These are phyloP conservation scores for Helotiales sp. DNA, from an alignment of 2,329 filamentous ascomycete species.

Conservation along the genomic window DNA sequence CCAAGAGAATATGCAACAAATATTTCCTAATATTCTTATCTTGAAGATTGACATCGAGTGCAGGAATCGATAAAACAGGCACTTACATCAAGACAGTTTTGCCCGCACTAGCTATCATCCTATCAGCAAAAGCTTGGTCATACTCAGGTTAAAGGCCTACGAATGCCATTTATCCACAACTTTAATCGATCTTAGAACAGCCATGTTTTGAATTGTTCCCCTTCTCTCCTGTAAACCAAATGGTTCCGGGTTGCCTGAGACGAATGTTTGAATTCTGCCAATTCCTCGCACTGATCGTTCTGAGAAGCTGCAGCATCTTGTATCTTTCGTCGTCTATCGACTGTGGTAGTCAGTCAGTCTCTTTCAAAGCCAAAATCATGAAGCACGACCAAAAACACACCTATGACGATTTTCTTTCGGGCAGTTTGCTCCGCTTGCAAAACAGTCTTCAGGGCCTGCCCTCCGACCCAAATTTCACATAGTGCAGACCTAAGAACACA, in stretches of 20 bases:
- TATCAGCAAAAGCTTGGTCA: background rate
- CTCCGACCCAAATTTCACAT: background rate
- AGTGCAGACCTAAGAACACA: background rate
- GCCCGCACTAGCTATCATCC: slow-evolving; percentile 20
- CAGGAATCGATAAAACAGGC: background rate
- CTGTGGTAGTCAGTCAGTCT: background rate
- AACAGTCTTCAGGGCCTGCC: background rate
- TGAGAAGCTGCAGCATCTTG: background rate
- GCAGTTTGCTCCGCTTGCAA: background rate
- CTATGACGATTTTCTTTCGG: background rate
- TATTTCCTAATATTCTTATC: background rate
- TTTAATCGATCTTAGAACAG: slow-evolving; percentile 14
- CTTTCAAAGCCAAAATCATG: too few relatives aligned
- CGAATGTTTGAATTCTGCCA: slow-evolving; percentile 9
- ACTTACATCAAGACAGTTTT: slow-evolving; percentile 27
- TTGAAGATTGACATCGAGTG: background rate
- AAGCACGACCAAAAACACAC: background rate
- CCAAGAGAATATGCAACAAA: background rate
- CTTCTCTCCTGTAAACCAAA: slow-evolving; percentile 41
- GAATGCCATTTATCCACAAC: slow-evolving; percentile 29
- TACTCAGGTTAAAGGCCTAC: background rate
- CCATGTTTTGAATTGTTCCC: slow-evolving; percentile 25
- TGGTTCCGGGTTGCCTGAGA: slow-evolving; percentile 18
- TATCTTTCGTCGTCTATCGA: background rate
- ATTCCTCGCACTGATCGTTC: background rate